phyloP scores from a whole-genome alignment of 2,329 filamentous ascomycete genomes.

The Fusarium sp. region DNA sequence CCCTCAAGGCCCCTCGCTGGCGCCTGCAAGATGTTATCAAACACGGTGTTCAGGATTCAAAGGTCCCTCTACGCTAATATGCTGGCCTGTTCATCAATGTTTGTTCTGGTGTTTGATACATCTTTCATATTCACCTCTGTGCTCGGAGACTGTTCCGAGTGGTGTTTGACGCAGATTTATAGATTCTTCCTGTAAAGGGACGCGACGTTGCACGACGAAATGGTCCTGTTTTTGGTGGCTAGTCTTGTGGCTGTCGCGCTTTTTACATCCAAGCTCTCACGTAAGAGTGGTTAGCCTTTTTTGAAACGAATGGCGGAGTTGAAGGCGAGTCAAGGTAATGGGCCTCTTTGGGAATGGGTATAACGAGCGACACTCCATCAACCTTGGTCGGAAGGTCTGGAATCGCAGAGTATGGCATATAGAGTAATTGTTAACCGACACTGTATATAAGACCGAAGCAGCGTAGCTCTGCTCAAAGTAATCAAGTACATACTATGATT shows the following conservation, averaged over 20 bases:
- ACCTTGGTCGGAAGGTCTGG: constrained; percentile 11
- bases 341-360: constrained; percentile 34
- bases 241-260: constrained; percentile 20
- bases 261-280: constrained; percentile 15
- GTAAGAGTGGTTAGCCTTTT: constrained; percentile 7
- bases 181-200: constrained; percentile 38
- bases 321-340: constrained; percentile 29
- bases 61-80: constrained; percentile 71
- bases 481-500: constrained; percentile 27
- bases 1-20: constrained; percentile 83
- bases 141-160: constrained; percentile 28
- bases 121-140: constrained; percentile 27
- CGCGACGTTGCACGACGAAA: constrained; percentile 37
- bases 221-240: constrained; percentile 23
- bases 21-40: constrained; percentile 82
- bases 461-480: constrained; percentile 32
- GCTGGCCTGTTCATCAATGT: constrained; percentile 25
- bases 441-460: constrained; percentile 36
- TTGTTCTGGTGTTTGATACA: constrained; percentile 42
- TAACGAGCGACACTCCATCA: constrained; percentile 36
- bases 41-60: constrained; percentile 77
- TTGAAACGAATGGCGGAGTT: constrained; percentile 37
- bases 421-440: constrained; percentile 32
- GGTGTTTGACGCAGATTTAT: constrained; percentile 39
- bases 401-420: constrained; percentile 32